Base-by-base conservation (phyloP, 2,329 filamentous ascomycete species). In the Scytalidium sp. region DNA sequence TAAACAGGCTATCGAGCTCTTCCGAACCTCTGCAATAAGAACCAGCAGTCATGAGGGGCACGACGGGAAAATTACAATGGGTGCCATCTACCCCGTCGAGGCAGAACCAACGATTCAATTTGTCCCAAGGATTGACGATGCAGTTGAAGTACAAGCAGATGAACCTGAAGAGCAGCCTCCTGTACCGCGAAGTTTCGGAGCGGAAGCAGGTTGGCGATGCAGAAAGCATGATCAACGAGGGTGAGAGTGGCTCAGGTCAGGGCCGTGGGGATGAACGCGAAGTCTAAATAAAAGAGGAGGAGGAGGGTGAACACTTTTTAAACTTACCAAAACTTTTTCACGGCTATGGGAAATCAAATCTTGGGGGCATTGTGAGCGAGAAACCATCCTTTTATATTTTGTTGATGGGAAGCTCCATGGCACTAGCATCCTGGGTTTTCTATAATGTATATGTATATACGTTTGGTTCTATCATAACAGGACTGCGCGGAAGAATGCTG, bases 11-110 rank as follows among this genome's bases (percentile, higher is more conserved):
- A 21, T 96, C 91, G 41, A 96, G 90, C 58, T 96, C 90, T 32
- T 97, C 92, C 21, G 94, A 99, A 70, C 94, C 94, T 58, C 78
- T 99, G 46, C 93, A 97, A 89, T 97, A 94, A 81, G 79, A 85
- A 67, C 57, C 59, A 64, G 85, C 87, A 79, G 87, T 90, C 87
- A 91, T 85, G 86, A 90, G 87, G 81, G 87, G 85, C 72, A 80
- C 80, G 68, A 77, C 75, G 71, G 64, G 66, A 55, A 61, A 65
- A 17, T 29, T 46, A 22, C 25, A 43, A 9, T 43, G 43, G 62
- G 63, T 45, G 60, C 62, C 50, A 59, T 66, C 49, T 50, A 41
- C 52, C 50, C 63, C 66, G 62, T 66, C 70, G 64, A 70, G 75
- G 70, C 82, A 75, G n/a, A n/a, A n/a, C 61, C 64, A 36, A 5